Percentiles rank a stretch among this genome's conserved stretches.
Conservation (phyloP, 1,284 basidiomycete genomes). For the Heterobasidion annosum region DNA sequence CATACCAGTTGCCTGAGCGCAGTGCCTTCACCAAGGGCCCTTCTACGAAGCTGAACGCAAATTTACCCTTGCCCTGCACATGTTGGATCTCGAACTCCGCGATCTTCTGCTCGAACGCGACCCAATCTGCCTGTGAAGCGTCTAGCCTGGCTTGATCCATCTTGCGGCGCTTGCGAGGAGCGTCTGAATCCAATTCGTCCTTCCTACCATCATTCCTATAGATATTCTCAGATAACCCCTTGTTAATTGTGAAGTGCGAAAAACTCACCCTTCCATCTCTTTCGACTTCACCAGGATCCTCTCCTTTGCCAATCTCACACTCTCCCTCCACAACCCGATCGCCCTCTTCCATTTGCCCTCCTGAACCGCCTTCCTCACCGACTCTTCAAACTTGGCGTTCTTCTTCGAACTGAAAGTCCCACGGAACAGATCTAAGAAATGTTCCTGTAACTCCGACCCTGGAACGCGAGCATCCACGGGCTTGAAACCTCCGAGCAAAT, state of each 20-base stretch:
- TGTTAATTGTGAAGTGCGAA: not conserved
- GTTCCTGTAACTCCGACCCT: slow-evolving; percentile 66
- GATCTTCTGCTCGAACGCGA: slow-evolving; percentile 64
- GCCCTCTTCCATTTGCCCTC: slow-evolving; percentile 84
- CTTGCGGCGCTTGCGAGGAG: slow-evolving; percentile 71
- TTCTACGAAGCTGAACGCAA: slow-evolving; percentile 93
- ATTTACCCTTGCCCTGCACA: slow-evolving; percentile 77
- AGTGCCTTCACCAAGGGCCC: slow-evolving; percentile 94
- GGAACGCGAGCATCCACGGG: slow-evolving; percentile 84
- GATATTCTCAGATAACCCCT: slow-evolving; percentile 8
- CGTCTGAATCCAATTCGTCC: slow-evolving; percentile 24
- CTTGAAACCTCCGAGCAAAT: slow-evolving; percentile 93
- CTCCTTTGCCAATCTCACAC: slow-evolving; percentile 59
- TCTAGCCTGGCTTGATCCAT: slow-evolving; percentile 37
- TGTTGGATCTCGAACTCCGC: slow-evolving; percentile 83
- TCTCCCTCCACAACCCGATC: slow-evolving; percentile 81
- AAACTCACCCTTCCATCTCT: slow-evolving; percentile 33
- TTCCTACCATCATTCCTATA: slow-evolving; percentile 14
- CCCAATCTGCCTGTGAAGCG: slow-evolving; percentile 57
- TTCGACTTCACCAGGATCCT: slow-evolving; percentile 39
- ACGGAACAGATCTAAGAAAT: slow-evolving; percentile 81
- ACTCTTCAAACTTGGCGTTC: slow-evolving; percentile 84
- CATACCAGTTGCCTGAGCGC: slow-evolving; percentile 82
- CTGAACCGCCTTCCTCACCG: slow-evolving; percentile 76
- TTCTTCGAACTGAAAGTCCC: slow-evolving; percentile 86